A percentile compares a stretch with the other conserved stretches of the same genome.
These are phyloP conservation scores for Pseudoperonospora humuli DNA, from an alignment of 352 stramenopile genomes.

Conservation along the genomic window DNA sequence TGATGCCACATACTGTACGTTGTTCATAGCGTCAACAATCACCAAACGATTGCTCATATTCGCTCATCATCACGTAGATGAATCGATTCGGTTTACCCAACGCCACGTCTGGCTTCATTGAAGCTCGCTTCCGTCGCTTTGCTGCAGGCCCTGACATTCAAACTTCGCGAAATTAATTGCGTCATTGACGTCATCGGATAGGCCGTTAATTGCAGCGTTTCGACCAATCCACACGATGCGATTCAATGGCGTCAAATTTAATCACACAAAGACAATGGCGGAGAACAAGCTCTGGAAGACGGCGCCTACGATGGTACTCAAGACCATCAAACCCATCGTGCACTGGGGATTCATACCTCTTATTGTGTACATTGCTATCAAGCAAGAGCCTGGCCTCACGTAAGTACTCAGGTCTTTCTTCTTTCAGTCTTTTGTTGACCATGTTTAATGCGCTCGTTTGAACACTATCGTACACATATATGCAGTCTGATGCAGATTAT, in stretches of 20 bases:
- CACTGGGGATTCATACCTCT: conserved; percentile 78
- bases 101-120: conserved; percentile 30
- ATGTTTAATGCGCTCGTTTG: not conserved
- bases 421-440: conserved; percentile 1
- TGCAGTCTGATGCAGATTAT: conserved; percentile 64
- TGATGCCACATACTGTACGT: conserved; percentile 60
- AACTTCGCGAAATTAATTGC: too few species aligned
- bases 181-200: conserved; percentile 6
- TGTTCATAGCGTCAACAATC: not conserved
- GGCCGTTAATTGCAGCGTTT: not conserved
- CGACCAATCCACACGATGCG: conserved; percentile 2
- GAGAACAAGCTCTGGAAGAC: conserved; percentile 73
- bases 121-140: conserved; percentile 64
- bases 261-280: conserved; percentile 9
- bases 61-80: conserved; percentile 19
- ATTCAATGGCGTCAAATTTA: conserved; percentile 6
- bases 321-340: conserved; percentile 79
- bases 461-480: not conserved
- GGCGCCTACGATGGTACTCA: conserved; percentile 65
- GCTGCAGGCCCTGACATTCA: too few species aligned
- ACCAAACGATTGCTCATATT: not conserved
- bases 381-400: conserved; percentile 70
- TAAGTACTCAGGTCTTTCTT: conserved; percentile 23
- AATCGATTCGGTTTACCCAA: conserved; percentile 21
- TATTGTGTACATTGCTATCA: conserved; percentile 70